Conservation (phyloP, 1,284 basidiomycete genomes). For the Ganoderma lingzhi region DNA sequence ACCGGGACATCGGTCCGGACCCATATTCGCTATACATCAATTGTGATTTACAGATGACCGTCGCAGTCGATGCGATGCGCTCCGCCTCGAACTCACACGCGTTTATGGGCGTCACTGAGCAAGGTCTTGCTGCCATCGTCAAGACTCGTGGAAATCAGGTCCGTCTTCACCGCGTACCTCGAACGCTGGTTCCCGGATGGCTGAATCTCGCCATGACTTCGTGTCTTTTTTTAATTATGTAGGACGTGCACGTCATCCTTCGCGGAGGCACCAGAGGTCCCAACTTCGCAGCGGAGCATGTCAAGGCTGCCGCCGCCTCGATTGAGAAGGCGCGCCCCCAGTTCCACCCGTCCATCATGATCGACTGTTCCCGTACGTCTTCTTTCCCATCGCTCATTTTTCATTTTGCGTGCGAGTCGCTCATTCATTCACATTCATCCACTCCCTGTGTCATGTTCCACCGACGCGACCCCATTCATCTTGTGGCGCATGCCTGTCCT, state of each 20-base stretch:
- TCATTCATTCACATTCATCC: conserved; percentile 4
- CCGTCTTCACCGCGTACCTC: conserved; percentile 1
- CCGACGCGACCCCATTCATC: background rate
- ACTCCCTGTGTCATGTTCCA: background rate
- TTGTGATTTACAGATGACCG: conserved; percentile 50
- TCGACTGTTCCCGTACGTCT: conserved; percentile 79
- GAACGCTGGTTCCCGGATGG: background rate
- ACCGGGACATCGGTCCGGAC: background rate
- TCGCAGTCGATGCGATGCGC: conserved; percentile 97
- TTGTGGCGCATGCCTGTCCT: background rate
- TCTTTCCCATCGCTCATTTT: background rate
- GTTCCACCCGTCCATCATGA: conserved; percentile 81
- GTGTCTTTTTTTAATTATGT: background rate
- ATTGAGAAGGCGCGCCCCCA: conserved; percentile 77
- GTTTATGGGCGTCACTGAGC: conserved; percentile 98
- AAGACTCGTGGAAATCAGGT: conserved; percentile 88
- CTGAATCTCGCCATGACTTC: background rate
- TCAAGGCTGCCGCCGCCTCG: conserved; percentile 72
- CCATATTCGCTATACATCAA: background rate
- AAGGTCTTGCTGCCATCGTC: conserved; percentile 95
- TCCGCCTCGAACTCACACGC: conserved; percentile 92
- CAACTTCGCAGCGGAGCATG: conserved; percentile 83
- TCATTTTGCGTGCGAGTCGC: background rate
- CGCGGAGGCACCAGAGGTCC: conserved; percentile 91
- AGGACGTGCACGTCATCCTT: conserved; percentile 93